These are phyloP conservation scores for Acanthamoeba healyi DNA, from an alignment of 208 protist species.

Conservation along the genomic window DNA sequence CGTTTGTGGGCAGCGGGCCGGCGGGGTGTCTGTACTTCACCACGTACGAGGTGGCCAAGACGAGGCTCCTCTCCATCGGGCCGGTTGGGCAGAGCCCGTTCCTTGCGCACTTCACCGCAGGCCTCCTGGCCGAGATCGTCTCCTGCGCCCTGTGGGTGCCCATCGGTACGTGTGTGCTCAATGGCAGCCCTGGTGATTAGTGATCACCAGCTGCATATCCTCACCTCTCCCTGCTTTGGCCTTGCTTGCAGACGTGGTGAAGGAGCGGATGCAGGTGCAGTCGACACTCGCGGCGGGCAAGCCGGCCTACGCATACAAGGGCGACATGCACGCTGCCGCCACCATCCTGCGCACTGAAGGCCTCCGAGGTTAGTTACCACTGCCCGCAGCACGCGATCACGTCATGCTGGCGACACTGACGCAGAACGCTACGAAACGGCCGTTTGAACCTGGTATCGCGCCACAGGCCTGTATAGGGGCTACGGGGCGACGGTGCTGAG, in stretches of 20 bases:
- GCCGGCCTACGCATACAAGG: neutral
- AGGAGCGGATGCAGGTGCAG: conserved; percentile 45
- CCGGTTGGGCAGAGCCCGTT: neutral
- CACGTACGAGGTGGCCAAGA: conserved; percentile 64
- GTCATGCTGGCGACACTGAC: too few species aligned
- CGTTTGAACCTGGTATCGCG: too few species aligned
- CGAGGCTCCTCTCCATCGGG: neutral
- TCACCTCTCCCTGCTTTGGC: too few species aligned
- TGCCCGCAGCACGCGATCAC: too few species aligned
- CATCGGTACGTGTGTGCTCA: conserved; percentile 6
- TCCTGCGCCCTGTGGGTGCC: conserved; percentile 61
- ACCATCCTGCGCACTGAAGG: conserved; percentile 29
- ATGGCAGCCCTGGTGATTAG: neutral
- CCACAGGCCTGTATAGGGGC: conserved; percentile 92
- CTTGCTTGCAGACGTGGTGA: conserved; percentile 31
- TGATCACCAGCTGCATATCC: neutral
- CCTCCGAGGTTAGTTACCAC: too few species aligned
- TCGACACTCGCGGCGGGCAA: neutral
- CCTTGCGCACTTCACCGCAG: conserved; percentile 40
- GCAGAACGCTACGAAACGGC: too few species aligned
- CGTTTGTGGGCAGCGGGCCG: conserved; percentile 19
- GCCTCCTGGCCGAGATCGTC: conserved; percentile 63
- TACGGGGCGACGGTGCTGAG: conserved; percentile 92
- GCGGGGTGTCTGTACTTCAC: conserved; percentile 67
- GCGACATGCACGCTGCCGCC: neutral